Base-by-base conservation (phyloP, 305 asterid species). In the Ajuga reptans region DNA sequence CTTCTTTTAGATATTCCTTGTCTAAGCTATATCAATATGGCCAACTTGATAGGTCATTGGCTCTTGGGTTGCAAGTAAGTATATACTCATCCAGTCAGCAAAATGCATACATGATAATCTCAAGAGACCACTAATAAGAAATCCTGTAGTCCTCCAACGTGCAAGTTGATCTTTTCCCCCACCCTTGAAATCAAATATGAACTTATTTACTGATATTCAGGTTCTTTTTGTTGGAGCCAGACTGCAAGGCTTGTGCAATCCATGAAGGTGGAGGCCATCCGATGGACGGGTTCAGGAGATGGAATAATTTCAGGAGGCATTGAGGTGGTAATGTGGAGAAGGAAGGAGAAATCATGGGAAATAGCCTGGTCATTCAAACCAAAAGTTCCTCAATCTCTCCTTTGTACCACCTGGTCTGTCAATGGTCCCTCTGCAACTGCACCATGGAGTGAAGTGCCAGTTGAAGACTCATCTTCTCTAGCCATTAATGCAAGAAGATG, bases 211-310 rank as follows among this genome's bases (percentile, higher is more conserved):
- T 93, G 96, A 90, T 88, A 90, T 90, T 81, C 99, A 93, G 99
- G 99, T 87, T 90, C 91, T 87, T 93, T 90, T 93, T 91, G 91
- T 90, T 93, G 99, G 99, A 87, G 96, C 87, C 97, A 90, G 99
- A 90, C 83, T 84, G 83, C 89, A 72, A 73, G 72, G 18, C 91
- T 93, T 64, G 77, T 74, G 77, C 96, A 89, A 82, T 72, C 97
- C 57, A 75, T 81, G 75, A 85, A 86, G 82, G 89, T 85, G 71
- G 92, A 93, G 77, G 83, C 87, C 71, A 85, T 91, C 78, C 86
- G 78, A 76, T 93, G 99, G 99, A 90, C 99, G 63, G 83, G 86
- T 54, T 93, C 97, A 15, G 99, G 97, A 56, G 96, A 93, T 86
- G 97, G 96, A 66, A 84, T 90, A 36, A 72, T 93, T 73, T 71